phyloP scores from a whole-genome alignment of 345 rosid genomes.

The Populus davidiana region DNA sequence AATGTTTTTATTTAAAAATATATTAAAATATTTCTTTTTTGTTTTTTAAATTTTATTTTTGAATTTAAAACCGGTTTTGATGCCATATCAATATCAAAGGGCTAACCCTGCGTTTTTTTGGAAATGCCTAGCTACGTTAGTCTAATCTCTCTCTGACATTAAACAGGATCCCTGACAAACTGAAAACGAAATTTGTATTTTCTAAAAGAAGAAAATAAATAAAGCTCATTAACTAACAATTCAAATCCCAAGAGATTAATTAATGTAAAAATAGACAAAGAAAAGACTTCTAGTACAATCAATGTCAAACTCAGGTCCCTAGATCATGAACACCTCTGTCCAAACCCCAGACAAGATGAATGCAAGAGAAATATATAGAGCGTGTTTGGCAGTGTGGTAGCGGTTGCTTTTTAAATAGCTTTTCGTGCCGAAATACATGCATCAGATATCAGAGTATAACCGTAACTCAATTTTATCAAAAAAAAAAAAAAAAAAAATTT shows the following conservation, averaged over 20 bases:
- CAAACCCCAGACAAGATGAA: neutral
- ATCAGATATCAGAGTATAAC: no score
- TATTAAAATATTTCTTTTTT: no score
- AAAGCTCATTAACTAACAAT: neutral
- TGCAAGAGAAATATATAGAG: neutral
- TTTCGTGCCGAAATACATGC: no score
- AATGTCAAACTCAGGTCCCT: slow-evolving; percentile 7
- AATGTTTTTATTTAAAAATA: no score
- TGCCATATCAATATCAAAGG: slow-evolving; percentile 57
- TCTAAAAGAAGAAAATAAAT: neutral
- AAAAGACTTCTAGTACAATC: neutral
- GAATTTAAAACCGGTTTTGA: slow-evolving; percentile 57
- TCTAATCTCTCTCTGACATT: neutral
- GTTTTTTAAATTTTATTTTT: no score
- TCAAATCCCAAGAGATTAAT: neutral
- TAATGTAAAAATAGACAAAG: neutral
- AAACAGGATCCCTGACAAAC: neutral
- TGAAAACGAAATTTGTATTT: neutral
- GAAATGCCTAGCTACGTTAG: slow-evolving; percentile 27
- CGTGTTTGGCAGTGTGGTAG: no score
- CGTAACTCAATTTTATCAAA: no score
- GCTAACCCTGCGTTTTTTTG: slow-evolving; percentile 55
- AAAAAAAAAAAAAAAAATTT: no score
- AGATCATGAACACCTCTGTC: slow-evolving; percentile 12
- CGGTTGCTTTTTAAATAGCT: no score